A percentile compares a stretch with the other conserved stretches of the same genome.
Evolutionary conservation across 805 yeast genomes (phyloP).

Genomic region (Candida hispaniensis): DNA sequence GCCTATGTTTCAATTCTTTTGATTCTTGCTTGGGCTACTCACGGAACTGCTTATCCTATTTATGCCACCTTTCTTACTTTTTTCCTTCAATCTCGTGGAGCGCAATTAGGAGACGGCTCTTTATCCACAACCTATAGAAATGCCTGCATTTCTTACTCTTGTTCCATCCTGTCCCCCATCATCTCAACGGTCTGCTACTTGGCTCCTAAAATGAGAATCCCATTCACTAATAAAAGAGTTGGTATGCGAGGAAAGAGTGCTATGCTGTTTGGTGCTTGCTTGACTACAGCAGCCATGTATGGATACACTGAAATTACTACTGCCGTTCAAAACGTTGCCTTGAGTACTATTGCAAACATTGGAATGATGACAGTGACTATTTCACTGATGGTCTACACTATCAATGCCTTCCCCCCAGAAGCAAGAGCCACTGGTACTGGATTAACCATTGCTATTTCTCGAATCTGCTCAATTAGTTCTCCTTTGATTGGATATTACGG

Average conservation of each 20-base stretch:
- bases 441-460: constrained; percentile 37
- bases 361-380: constrained; percentile 19
- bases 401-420: constrained; percentile 39
- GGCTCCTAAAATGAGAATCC: constrained; percentile 4
- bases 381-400: constrained; percentile 32
- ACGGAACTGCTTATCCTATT: constrained; percentile 49
- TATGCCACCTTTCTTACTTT: constrained; percentile 46
- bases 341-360: constrained; percentile 29
- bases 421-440: constrained; percentile 40
- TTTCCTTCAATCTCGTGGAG: constrained; percentile 43
- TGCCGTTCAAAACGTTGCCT: constrained; percentile 41
- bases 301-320: constrained; percentile 54
- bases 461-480: constrained; percentile 38
- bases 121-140: constrained; percentile 24
- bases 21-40: constrained; percentile 43
- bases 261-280: constrained; percentile 40
- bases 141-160: constrained; percentile 35
- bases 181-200: constrained; percentile 30
- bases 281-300: constrained; percentile 48
- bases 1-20: constrained; percentile 38
- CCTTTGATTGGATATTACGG: constrained; percentile 41
- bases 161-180: constrained; percentile 44
- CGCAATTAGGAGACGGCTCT: constrained; percentile 24
- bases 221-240: constrained; percentile 19
- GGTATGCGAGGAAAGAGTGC: constrained; percentile 57